Percentiles rank a stretch among this genome's conserved stretches.
Evolutionary conservation across 2,329 filamentous ascomycete genomes (phyloP).

Genomic region (Fusarium marasasianum): DNA sequence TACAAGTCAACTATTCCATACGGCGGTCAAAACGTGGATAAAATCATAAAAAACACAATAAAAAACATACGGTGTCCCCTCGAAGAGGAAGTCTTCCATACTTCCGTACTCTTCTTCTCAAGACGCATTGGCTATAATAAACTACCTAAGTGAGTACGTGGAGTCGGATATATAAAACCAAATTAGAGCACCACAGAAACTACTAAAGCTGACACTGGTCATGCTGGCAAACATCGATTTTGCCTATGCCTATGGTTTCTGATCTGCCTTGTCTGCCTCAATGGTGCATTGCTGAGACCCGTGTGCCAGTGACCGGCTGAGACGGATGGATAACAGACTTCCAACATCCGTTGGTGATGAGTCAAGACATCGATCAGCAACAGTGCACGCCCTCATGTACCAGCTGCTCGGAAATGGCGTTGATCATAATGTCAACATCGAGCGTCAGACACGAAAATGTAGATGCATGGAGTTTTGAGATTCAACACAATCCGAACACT

Average conservation of each 20-base stretch:
- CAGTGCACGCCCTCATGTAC: background rate
- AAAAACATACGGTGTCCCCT: too few relatives aligned
- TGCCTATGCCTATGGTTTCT: background rate
- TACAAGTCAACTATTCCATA: too few relatives aligned
- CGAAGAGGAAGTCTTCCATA: background rate
- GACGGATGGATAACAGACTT: background rate
- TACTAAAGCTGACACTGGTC: background rate
- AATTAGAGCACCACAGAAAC: background rate
- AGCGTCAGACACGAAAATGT: background rate
- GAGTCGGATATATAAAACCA: background rate
- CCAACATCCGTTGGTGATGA: constrained; percentile 1
- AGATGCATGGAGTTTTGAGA: background rate
- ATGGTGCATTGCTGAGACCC: background rate
- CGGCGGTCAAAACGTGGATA: too few relatives aligned
- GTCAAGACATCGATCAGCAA: background rate
- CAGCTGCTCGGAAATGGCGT: constrained; percentile 3
- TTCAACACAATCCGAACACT: background rate
- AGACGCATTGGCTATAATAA: background rate
- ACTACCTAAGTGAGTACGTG: background rate
- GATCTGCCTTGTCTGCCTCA: background rate
- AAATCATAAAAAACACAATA: too few relatives aligned
- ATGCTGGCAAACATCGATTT: background rate
- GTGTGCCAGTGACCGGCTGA: background rate
- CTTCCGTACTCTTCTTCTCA: background rate
- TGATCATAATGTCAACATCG: constrained; percentile 8